Percentiles rank a stretch among this genome's conserved stretches.
phyloP scores from a whole-genome alignment of 805 yeast species.

The Wickerhamomyces canadensis region DNA sequence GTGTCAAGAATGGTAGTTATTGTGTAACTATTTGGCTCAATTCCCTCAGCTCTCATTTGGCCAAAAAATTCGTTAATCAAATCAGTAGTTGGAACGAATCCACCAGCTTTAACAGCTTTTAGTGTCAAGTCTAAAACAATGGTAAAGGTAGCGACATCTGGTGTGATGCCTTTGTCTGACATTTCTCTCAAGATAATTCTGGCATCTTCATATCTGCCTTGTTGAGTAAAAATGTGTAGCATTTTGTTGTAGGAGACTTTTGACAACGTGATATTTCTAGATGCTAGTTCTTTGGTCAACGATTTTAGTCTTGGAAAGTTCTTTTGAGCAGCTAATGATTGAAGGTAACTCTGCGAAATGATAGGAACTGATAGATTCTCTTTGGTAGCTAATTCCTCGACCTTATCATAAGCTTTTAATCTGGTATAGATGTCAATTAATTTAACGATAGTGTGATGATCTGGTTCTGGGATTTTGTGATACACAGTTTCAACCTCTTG shows the following conservation, averaged over 20 bases:
- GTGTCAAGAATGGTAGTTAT: conserved; percentile 49
- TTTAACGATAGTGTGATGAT: conserved; percentile 42
- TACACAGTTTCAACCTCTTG: conserved; percentile 35
- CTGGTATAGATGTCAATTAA: conserved; percentile 46
- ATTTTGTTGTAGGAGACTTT: conserved; percentile 48
- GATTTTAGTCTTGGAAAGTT: conserved; percentile 12
- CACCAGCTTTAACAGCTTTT: conserved; percentile 39
- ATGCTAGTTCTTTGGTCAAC: conserved; percentile 5
- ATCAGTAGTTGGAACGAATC: conserved; percentile 34
- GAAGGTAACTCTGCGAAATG: conserved; percentile 19
- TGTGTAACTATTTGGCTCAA: conserved; percentile 40
- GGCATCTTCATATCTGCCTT: conserved; percentile 38
- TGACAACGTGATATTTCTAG: conserved; percentile 36
- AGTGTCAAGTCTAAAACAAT: conserved; percentile 49
- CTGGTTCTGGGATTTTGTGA: conserved; percentile 32
- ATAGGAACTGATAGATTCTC: conserved; percentile 29
- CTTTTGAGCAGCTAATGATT: conserved; percentile 10
- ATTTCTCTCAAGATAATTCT: conserved; percentile 43
- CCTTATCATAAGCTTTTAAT: conserved; percentile 32
- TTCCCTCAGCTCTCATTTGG: conserved; percentile 33
- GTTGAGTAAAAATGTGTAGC: conserved; percentile 36
- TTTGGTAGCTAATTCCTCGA: conserved; percentile 33
- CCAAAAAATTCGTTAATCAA: conserved; percentile 33
- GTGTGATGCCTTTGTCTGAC: conserved; percentile 35
- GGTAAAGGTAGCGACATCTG: conserved; percentile 61